Percentiles rank a stretch among this genome's conserved stretches.
phyloP scores from a whole-genome alignment of 148 eudicot species.

The Suaeda aralocaspica region DNA sequence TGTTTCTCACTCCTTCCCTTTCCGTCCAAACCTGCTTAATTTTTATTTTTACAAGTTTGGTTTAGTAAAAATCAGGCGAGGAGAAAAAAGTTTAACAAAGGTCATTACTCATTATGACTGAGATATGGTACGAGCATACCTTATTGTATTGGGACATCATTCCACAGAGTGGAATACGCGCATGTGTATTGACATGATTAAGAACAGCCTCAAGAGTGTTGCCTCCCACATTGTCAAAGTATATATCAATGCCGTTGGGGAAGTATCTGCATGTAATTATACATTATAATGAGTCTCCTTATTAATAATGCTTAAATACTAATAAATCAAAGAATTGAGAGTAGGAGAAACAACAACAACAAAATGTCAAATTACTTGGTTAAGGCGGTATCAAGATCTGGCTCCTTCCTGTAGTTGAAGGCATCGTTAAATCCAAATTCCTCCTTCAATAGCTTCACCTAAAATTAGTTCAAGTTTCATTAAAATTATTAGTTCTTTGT shows the following conservation, averaged over 20 bases:
- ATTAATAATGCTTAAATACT: no score
- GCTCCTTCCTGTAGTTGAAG: conserved; percentile 33
- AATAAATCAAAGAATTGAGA: no score
- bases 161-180: conserved; percentile 38
- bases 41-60: no score
- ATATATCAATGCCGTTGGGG: conserved; percentile 37
- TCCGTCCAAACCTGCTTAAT: conserved; percentile 32
- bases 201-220: conserved; percentile 42
- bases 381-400: conserved; percentile 38
- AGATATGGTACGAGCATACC: conserved; percentile 12
- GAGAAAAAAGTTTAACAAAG: no score
- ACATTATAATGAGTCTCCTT: no score
- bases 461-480: not conserved
- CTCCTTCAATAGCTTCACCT: conserved; percentile 38
- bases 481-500: not conserved
- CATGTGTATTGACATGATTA: conserved; percentile 36
- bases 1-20: conserved; percentile 37
- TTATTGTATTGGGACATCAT: conserved; percentile 43
- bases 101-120: no score
- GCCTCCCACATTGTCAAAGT: conserved; percentile 44
- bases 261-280: conserved; percentile 36
- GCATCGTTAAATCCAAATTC: conserved; percentile 41
- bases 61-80: no score
- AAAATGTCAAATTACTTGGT: conserved; percentile 41
- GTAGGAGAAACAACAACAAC: no score